Base-by-base conservation (phyloP, 2,329 filamentous ascomycete species). In the Talaromyces piceae region DNA sequence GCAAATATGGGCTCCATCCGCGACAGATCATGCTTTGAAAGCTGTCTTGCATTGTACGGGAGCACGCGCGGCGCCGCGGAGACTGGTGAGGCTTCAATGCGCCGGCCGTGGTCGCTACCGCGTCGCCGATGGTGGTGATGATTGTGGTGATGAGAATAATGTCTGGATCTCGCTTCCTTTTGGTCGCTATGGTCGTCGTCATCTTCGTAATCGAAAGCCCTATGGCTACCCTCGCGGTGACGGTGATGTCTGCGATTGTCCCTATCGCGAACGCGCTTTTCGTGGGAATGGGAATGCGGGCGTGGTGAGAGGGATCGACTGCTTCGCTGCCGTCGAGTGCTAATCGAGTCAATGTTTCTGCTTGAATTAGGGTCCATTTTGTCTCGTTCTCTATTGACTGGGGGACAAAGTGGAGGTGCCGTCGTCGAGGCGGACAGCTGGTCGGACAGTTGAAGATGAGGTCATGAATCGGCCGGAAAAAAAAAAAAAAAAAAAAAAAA, bases 1-100 rank as follows among this genome's bases (percentile, higher is more conserved):
- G 84, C 87, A 56, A 96, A 88, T 53, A 96, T 74, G 0, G 86
- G 79, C 55, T 79, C 77, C 62, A 88, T 90, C 0, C 70, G 60
- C 1, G 72, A 67, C n/a, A 86, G 74, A 57, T 94, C 87, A 49
- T 78, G 75, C 62, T 86, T 91, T 6, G 78, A 79, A 4, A 96
- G 75, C 41, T 75, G 73, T 11, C 78, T 77, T 3, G 87, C 83
- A 47, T 77, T 74, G 60, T 82, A 84, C 0, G 90, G 90, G 8
- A 94, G 75, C 57, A 66, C 55, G 30, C 66, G 56, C 3, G 64
- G 65, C 23, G 56, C 31, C 1, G 51, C 54, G 27, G 48, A 46
- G 27, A 51, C 47, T 20, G 48, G 49, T 5, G 54, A 50, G 31
- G 45, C 28, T 4, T 48, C 45, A 28, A 13, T 47, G 52, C 18